Percentiles rank a stretch among this genome's conserved stretches.
phyloP scores from a whole-genome alignment of 495 filamentous ascomycete species.

The Aspergillus panamensis region DNA sequence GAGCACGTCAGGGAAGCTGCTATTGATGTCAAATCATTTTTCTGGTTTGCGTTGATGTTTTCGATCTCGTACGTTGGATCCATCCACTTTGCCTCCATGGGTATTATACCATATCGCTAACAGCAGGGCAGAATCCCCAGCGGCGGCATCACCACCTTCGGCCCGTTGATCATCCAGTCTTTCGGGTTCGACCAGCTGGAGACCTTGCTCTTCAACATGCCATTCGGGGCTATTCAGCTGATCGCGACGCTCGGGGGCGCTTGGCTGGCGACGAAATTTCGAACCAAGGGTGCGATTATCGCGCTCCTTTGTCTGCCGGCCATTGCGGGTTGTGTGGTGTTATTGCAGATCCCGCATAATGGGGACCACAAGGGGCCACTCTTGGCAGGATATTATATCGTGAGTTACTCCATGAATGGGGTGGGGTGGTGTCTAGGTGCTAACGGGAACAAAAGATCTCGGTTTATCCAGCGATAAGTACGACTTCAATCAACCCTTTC shows the following conservation, averaged over 20 bases:
- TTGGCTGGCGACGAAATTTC: conserved; percentile 49
- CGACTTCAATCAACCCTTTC: conserved; percentile 5
- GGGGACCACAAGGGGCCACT: conserved; percentile 44
- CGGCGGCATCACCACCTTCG: conserved; percentile 61
- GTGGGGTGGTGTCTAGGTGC: not conserved
- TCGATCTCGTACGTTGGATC: conserved; percentile 37
- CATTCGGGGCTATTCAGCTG: conserved; percentile 59
- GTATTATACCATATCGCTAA: conserved; percentile 16
- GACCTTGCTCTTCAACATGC: conserved; percentile 64
- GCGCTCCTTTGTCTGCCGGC: conserved; percentile 54
- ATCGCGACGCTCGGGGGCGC: conserved; percentile 56
- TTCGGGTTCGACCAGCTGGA: conserved; percentile 59
- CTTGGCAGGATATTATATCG: conserved; percentile 57
- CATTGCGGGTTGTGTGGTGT: conserved; percentile 53
- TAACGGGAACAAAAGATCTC: conserved; percentile 41
- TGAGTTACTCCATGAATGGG: conserved; percentile 21
- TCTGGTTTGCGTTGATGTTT: conserved; percentile 61
- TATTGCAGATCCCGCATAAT: conserved; percentile 48
- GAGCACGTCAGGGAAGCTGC: conserved; percentile 60
- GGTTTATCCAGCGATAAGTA: conserved; percentile 53
- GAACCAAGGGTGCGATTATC: conserved; percentile 56
- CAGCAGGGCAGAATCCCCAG: conserved; percentile 50
- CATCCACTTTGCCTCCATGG: not conserved
- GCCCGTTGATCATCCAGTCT: conserved; percentile 58
- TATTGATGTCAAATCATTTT: conserved; percentile 62